Conservation (phyloP, 306 rosid genomes). For the Begonia peltatifolia region DNA sequence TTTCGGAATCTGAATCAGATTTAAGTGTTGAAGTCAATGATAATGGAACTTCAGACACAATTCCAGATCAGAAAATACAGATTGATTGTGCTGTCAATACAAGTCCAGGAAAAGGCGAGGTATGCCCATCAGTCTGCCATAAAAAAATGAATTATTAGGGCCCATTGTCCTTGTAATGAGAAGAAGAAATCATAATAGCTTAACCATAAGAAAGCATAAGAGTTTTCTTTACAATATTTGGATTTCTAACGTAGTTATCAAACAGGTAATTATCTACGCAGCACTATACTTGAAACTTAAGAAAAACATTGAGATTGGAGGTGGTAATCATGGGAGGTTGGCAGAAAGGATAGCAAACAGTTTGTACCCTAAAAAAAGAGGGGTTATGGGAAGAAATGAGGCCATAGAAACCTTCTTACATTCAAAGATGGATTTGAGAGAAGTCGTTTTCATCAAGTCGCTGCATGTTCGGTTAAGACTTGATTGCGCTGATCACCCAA, state of each 20-base stretch:
- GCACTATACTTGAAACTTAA: conserved; percentile 43
- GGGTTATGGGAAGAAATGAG: conserved; percentile 35
- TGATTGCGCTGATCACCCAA: conserved; percentile 43
- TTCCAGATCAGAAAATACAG: conserved; percentile 24
- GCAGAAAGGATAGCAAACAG: conserved; percentile 55
- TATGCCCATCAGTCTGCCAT: conserved; percentile 10
- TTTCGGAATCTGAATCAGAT: conserved; percentile 36
- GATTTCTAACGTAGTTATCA: background rate
- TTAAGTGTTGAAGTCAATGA: conserved; percentile 19
- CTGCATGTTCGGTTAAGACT: conserved; percentile 58
- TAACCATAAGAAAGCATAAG: background rate
- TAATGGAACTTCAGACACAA: conserved; percentile 11
- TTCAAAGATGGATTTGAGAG: conserved; percentile 50
- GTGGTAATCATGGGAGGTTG: conserved; percentile 26
- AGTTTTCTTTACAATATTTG: background rate
- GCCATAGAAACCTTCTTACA: conserved; percentile 40
- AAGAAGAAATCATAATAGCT: background rate
- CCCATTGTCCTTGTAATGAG: background rate
- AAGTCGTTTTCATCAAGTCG: conserved; percentile 49
- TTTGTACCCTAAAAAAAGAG: conserved; percentile 26
- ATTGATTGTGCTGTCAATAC: conserved; percentile 37
- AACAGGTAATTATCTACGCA: conserved; percentile 57
- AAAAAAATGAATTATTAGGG: background rate
- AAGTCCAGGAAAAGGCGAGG: conserved; percentile 94
- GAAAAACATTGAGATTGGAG: conserved; percentile 16